Conservation (phyloP, 306 rosid species). For the Styphnolobium japonicum region DNA sequence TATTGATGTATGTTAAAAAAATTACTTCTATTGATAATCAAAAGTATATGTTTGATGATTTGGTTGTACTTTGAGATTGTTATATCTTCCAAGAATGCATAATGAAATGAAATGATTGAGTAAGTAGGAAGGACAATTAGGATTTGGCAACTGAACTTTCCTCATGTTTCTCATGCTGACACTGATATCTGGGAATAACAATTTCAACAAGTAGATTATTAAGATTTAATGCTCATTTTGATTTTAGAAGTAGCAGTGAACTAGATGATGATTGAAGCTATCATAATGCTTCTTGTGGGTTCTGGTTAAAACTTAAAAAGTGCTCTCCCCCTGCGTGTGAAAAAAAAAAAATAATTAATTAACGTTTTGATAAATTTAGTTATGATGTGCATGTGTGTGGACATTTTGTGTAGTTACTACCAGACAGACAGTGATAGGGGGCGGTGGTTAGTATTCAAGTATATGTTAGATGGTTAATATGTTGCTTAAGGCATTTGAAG, state of each 20-base stretch:
- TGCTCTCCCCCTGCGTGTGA: too few species aligned
- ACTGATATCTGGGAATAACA: not conserved
- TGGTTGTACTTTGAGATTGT: not conserved
- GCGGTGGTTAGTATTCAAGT: not conserved
- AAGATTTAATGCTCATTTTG: not conserved
- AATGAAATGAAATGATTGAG: not conserved
- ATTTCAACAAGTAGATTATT: not conserved
- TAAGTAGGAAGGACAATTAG: not conserved
- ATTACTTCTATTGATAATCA: constrained; percentile 16
- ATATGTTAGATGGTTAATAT: not conserved
- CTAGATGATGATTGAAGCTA: not conserved
- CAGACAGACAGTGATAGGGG: not conserved
- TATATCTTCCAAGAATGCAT: not conserved
- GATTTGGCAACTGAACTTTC: not conserved
- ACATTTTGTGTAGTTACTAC: not conserved
- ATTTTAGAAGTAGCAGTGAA: not conserved
- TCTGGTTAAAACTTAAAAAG: too few species aligned
- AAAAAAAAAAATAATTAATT: too few species aligned
- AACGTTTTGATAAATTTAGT: too few species aligned
- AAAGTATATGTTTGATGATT: not conserved
- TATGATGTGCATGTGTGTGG: not conserved
- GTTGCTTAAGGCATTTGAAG: not conserved
- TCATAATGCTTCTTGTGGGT: too few species aligned
- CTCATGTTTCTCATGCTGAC: not conserved
- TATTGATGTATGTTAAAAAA: constrained; percentile 62